Evolutionary conservation across 2,329 filamentous ascomycete species (phyloP).

Genomic region (Fusarium ambrosium): DNA sequence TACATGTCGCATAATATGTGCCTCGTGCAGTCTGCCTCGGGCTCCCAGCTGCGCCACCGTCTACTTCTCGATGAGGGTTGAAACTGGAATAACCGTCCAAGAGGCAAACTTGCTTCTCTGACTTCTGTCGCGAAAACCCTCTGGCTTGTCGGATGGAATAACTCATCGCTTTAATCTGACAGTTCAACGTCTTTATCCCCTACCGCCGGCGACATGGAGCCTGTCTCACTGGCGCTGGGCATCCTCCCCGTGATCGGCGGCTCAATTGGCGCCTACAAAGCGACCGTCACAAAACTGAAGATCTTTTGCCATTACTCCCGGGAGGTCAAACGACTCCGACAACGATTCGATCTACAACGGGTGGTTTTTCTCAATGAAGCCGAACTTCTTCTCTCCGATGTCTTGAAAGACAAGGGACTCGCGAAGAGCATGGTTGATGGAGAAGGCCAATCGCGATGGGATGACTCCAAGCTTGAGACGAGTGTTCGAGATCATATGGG

Average conservation of each 20-base stretch:
- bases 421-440: background rate
- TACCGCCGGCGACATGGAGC: background rate
- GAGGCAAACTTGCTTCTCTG: background rate
- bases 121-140: background rate
- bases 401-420: background rate
- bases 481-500: background rate
- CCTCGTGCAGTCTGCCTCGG: background rate
- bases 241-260: slow-evolving; percentile 5
- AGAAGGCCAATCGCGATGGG: background rate
- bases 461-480: background rate
- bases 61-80: background rate
- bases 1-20: background rate
- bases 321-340: background rate
- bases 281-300: background rate
- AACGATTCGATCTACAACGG: background rate
- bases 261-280: background rate
- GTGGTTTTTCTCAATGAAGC: slow-evolving; percentile 8
- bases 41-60: background rate
- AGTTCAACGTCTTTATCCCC: background rate
- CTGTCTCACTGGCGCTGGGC: background rate
- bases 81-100: background rate
- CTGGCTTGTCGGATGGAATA: background rate
- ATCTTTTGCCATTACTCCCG: slow-evolving; percentile 11
- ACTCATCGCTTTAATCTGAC: background rate
- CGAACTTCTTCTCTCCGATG: background rate